phyloP scores from a whole-genome alignment of 2,329 filamentous ascomycete genomes.

The Xylaria arbuscula region DNA sequence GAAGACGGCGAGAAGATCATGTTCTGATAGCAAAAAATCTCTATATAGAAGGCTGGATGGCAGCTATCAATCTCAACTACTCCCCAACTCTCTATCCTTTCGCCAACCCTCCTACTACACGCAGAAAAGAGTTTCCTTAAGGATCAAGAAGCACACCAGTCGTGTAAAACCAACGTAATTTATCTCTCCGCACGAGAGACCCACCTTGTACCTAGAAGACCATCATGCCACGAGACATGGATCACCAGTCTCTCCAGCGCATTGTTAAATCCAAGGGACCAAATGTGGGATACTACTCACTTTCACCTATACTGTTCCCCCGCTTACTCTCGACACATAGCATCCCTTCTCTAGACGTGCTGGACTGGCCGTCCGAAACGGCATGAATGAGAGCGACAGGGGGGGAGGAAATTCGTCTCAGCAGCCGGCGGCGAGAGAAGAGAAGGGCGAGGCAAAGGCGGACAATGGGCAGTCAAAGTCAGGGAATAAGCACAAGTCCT shows the following conservation, averaged over 20 bases:
- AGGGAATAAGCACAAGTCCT: not conserved
- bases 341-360: slow-evolving; percentile 46
- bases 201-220: not conserved
- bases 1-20: not conserved
- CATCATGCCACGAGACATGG: slow-evolving; percentile 56
- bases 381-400: not conserved
- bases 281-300: slow-evolving; percentile 22
- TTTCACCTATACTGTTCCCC: not conserved
- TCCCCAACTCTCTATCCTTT: not conserved
- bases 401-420: not conserved
- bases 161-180: not conserved
- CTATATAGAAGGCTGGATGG: slow-evolving; percentile 17
- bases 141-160: not conserved
- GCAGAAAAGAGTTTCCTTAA: not conserved
- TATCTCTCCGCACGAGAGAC: not conserved
- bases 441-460: not conserved
- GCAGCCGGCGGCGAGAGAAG: not conserved
- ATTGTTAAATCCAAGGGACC: slow-evolving; percentile 56
- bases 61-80: not conserved
- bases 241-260: slow-evolving; percentile 55
- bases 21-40: not conserved
- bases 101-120: not conserved
- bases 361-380: slow-evolving; percentile 41
- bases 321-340: slow-evolving; percentile 31
- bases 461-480: not conserved